phyloP scores from a whole-genome alignment of 1,139 yeast species.

The Casaregolazyma lundiana region DNA sequence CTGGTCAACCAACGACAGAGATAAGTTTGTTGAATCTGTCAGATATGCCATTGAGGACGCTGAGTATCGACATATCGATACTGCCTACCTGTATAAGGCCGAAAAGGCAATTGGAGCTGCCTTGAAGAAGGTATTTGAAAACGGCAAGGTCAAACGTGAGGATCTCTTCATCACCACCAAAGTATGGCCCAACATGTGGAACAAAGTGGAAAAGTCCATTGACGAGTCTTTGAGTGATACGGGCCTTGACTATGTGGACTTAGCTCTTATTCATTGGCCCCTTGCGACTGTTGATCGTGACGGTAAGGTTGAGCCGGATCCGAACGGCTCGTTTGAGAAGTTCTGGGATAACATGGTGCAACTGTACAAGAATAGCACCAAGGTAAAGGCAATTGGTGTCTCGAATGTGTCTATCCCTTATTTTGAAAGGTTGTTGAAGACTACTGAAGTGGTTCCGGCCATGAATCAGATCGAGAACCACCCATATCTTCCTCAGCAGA shows the following conservation, averaged over 20 bases:
- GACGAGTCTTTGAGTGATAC: slow-evolving; percentile 46
- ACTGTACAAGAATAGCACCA: slow-evolving; percentile 41
- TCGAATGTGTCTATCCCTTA: slow-evolving; percentile 45
- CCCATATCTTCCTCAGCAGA: slow-evolving; percentile 65
- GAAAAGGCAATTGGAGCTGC: slow-evolving; percentile 51
- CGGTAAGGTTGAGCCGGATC: slow-evolving; percentile 40
- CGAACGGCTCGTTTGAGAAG: slow-evolving; percentile 42
- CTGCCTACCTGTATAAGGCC: slow-evolving; percentile 52
- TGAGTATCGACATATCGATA: slow-evolving; percentile 58
- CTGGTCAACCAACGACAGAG: slow-evolving; percentile 8
- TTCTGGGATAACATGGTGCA: slow-evolving; percentile 55
- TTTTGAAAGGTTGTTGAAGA: slow-evolving; percentile 42
- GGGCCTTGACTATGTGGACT: slow-evolving; percentile 60
- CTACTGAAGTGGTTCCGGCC: slow-evolving; percentile 49
- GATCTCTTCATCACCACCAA: slow-evolving; percentile 48
- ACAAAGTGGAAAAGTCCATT: slow-evolving; percentile 14
- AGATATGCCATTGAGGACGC: slow-evolving; percentile 16
- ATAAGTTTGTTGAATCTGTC: slow-evolving; percentile 9
- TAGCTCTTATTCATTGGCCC: slow-evolving; percentile 67
- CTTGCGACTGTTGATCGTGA: slow-evolving; percentile 41
- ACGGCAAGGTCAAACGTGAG: slow-evolving; percentile 34
- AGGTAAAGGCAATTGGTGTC: slow-evolving; percentile 59
- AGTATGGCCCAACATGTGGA: slow-evolving; percentile 27
- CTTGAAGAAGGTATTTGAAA: slow-evolving; percentile 15
- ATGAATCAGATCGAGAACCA: slow-evolving; percentile 69